phyloP scores from a whole-genome alignment of 2,329 filamentous ascomycete genomes.

The Nigrospora osmanthi region DNA sequence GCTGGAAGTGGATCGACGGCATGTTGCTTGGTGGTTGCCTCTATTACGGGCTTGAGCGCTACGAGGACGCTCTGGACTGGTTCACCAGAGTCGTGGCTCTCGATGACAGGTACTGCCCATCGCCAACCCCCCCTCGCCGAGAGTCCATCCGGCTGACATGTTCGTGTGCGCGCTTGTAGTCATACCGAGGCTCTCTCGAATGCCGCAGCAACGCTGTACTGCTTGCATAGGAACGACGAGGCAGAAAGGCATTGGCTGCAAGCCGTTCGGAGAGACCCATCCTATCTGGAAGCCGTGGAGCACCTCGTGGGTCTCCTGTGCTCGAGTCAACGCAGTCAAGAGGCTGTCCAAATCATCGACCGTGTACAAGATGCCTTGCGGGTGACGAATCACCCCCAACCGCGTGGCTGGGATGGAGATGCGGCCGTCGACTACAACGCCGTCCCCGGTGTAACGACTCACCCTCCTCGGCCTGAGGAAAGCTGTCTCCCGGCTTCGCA shows the following conservation, averaged over 20 bases:
- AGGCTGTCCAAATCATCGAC: slow-evolving; percentile 82
- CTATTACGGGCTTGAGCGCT: slow-evolving; percentile 81
- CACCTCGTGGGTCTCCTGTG: slow-evolving; percentile 87
- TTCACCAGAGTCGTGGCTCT: slow-evolving; percentile 56
- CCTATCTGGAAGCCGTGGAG: slow-evolving; percentile 90
- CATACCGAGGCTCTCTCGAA: slow-evolving; percentile 94
- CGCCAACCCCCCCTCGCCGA: background rate
- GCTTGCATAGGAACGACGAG: slow-evolving; percentile 72
- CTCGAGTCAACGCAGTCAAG: slow-evolving; percentile 67
- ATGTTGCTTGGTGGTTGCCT: slow-evolving; percentile 88
- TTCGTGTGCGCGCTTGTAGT: slow-evolving; percentile 29
- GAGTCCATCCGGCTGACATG: slow-evolving; percentile 1
- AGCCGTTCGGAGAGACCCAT: slow-evolving; percentile 76
- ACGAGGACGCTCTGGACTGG: slow-evolving; percentile 68
- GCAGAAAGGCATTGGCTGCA: slow-evolving; percentile 80
- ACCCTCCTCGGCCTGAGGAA: too few relatives aligned
- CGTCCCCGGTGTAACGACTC: too few relatives aligned
- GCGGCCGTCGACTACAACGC: too few relatives aligned
- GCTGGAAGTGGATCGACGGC: slow-evolving; percentile 87
- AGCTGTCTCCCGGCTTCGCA: too few relatives aligned
- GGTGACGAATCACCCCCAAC: slow-evolving; percentile 14
- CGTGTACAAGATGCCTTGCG: slow-evolving; percentile 71
- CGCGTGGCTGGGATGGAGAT: too few relatives aligned
- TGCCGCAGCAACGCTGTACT: slow-evolving; percentile 80
- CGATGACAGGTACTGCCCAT: slow-evolving; percentile 39